phyloP scores from a whole-genome alignment of 345 rosid species.

The Euphorbia peplus region DNA sequence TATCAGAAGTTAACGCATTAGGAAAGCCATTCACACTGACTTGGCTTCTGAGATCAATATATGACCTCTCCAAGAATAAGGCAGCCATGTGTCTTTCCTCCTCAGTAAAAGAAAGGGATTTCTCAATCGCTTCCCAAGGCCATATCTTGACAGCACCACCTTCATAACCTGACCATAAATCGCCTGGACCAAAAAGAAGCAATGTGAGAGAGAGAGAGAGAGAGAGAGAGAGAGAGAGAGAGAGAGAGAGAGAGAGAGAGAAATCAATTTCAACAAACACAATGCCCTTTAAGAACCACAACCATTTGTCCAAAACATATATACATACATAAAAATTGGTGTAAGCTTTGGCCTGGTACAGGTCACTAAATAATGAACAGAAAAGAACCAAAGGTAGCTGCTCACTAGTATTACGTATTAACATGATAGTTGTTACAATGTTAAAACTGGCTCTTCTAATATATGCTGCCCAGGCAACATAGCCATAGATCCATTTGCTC shows the following conservation, averaged over 20 bases:
- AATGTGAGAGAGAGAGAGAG: not conserved
- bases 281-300: too few species aligned
- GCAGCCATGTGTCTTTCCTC: slow-evolving; percentile 94
- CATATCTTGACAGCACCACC: slow-evolving; percentile 80
- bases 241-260: not conserved
- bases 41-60: slow-evolving; percentile 82
- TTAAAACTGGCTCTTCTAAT: not conserved
- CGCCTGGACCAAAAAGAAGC: slow-evolving; percentile 53
- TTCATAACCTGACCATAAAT: slow-evolving; percentile 91
- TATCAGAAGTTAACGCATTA: slow-evolving; percentile 38
- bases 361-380: not conserved
- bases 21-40: slow-evolving; percentile 76
- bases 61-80: slow-evolving; percentile 84
- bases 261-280: not conserved
- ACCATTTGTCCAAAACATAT: not conserved
- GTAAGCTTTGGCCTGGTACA: not conserved
- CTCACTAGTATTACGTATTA: not conserved
- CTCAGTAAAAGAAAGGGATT: slow-evolving; percentile 67
- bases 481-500: not conserved
- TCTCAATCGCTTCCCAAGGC: slow-evolving; percentile 95
- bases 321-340: not conserved
- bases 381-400: not conserved
- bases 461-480: not conserved
- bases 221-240: not conserved
- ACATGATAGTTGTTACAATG: not conserved